These are phyloP conservation scores for Amylostereum areolatum DNA, from an alignment of 1,284 basidiomycete species.

Conservation along the genomic window DNA sequence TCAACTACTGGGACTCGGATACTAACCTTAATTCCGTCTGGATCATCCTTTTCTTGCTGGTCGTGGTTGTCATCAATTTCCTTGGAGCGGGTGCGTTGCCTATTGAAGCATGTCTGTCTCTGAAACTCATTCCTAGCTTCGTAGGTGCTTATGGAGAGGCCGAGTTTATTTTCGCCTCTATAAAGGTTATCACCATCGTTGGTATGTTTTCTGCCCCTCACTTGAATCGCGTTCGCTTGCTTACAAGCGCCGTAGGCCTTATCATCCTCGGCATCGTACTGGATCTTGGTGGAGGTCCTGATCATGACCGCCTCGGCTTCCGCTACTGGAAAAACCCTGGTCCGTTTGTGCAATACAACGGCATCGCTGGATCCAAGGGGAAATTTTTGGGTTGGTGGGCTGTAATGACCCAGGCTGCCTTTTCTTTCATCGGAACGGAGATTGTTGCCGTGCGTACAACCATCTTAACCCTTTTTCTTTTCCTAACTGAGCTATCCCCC, in stretches of 20 bases:
- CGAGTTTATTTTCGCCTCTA: slow-evolving; percentile 53
- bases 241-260: slow-evolving; percentile 20
- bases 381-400: slow-evolving; percentile 50
- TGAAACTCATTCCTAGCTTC: neutral
- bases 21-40: slow-evolving; percentile 51
- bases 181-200: slow-evolving; percentile 54
- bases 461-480: neutral
- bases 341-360: slow-evolving; percentile 40
- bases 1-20: slow-evolving; percentile 51
- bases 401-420: slow-evolving; percentile 57
- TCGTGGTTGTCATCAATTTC: slow-evolving; percentile 65
- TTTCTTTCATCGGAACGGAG: slow-evolving; percentile 73
- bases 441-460: slow-evolving; percentile 63
- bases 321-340: slow-evolving; percentile 52
- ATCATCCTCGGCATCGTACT: slow-evolving; percentile 55
- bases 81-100: slow-evolving; percentile 38
- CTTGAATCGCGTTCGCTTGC: neutral
- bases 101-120: neutral
- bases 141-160: slow-evolving; percentile 44
- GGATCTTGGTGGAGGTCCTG: slow-evolving; percentile 54
- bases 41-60: slow-evolving; percentile 57
- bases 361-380: slow-evolving; percentile 41
- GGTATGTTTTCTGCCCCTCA: neutral
- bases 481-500: neutral
- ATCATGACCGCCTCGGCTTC: slow-evolving; percentile 44